Evolutionary conservation across 441 rosid genomes (phyloP), one percentile per base, ranked within the genome.

Genomic region (Melastoma candidum): DNA sequence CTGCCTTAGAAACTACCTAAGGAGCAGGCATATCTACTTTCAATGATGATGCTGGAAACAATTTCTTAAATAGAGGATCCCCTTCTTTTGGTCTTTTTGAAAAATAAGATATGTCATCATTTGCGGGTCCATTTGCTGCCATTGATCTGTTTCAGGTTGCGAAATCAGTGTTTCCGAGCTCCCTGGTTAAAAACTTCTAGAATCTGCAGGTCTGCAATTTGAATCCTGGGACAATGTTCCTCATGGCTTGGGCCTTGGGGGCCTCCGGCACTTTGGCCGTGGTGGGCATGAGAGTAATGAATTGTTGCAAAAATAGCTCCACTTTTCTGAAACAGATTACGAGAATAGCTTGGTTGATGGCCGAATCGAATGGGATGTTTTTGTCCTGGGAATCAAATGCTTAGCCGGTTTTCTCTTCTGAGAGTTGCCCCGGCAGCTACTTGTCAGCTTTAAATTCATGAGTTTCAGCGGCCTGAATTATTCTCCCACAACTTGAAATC

Each of bases 261-360:
- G 88, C 98, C 57, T 92, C 98, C 13, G 85, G 95, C 77, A 92
- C 88, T 57, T 66, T 92, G 66, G 98, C 96, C 56, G 96, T 13
- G 53, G 75, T 61, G 84, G 90, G 58, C 89, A 92, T 63, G 81
- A 78, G 49, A 83, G 84, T 65, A 81, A 78, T 47, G 94, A 85
- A 92, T 85, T 49, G 83, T 83, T 11, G 95, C 98, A 2, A 77
- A 90, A 58, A 87, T 92, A 11, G 95, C 87, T 48, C 77, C 85
- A 78, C 85, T 83, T 44, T 64, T 87, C 22, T 17, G 52, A 94
- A 92, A 76, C 95, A 87, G 70, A 83, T 92, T 61, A 83, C 88
- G 98, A 95, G 98, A 43, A 88, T 95, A 27, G 94, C 95, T 53
- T 17, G 96, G 98, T 58, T 94, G 96, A 63, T 88, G 96, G 98